Percentiles rank a stretch among this genome's conserved stretches.
Evolutionary conservation across 225 moss, liverwort and hornwort genomes (phyloP).

Genomic region (Physcomitrium patens): DNA sequence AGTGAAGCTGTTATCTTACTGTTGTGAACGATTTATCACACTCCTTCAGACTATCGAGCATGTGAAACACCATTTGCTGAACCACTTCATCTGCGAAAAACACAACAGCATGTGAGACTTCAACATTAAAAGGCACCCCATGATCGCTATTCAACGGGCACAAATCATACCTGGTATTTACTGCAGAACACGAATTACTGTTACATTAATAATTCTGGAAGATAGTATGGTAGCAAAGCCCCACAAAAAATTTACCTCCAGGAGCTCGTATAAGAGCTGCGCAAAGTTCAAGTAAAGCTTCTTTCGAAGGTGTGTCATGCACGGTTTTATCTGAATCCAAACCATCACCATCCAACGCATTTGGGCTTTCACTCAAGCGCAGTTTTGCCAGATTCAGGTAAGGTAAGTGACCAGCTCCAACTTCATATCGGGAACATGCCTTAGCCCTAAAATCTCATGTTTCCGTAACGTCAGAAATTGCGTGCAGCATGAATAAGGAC

Average conservation of each 20-base stretch:
- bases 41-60: constrained; percentile 53
- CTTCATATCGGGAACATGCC: constrained; percentile 68
- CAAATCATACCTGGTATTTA: background rate
- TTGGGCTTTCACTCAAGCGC: constrained; percentile 48
- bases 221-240: background rate
- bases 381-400: constrained; percentile 63
- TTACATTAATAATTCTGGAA: background rate
- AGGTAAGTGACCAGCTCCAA: constrained; percentile 67
- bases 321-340: constrained; percentile 36
- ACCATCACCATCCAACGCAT: constrained; percentile 34
- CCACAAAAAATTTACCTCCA: constrained; percentile 40
- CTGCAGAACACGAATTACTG: background rate
- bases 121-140: too few relatives aligned
- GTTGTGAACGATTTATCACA: constrained; percentile 37
- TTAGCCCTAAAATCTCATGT: constrained; percentile 43
- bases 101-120: background rate
- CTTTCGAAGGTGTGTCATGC: constrained; percentile 53
- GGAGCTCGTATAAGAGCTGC: constrained; percentile 65
- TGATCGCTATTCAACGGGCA: background rate
- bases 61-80: constrained; percentile 63
- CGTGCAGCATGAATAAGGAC: background rate
- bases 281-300: constrained; percentile 59
- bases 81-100: constrained; percentile 49
- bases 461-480: background rate
- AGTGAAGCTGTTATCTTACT: constrained; percentile 50